Percentiles rank a stretch among this genome's conserved stretches.
Evolutionary conservation across 768 basidiomycete genomes (phyloP).

Genomic region (Xerocomellus chrysenteron): DNA sequence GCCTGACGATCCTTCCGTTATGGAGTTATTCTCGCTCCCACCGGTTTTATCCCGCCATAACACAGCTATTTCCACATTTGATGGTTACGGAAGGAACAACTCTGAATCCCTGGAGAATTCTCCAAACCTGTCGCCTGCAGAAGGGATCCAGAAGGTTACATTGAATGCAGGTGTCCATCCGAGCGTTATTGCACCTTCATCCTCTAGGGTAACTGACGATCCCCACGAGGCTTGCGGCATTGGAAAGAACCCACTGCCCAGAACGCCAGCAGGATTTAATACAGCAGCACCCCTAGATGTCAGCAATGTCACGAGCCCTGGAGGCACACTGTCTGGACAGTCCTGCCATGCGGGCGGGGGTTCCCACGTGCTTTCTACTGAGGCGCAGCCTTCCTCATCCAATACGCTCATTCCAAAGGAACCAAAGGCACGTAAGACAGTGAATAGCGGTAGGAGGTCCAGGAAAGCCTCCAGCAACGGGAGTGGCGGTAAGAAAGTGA

Average conservation of each 20-base stretch:
- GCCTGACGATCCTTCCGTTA: background rate
- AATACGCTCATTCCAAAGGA: background rate
- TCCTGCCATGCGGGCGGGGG: background rate
- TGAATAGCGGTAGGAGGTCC: slow-evolving; percentile 17
- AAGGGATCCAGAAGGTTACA: background rate
- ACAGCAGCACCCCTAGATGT: background rate
- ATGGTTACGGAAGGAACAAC: slow-evolving; percentile 8
- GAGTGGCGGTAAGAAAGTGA: slow-evolving; percentile 31
- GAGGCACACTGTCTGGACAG: background rate
- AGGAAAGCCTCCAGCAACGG: slow-evolving; percentile 1
- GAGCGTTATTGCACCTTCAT: background rate
- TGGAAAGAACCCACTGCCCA: background rate
- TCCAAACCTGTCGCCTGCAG: background rate
- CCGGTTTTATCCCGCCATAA: background rate
- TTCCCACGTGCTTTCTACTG: background rate
- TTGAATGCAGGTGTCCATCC: background rate
- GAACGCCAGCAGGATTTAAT: slow-evolving; percentile 10
- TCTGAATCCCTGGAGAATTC: background rate
- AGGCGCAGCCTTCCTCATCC: background rate
- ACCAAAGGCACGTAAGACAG: slow-evolving; percentile 20
- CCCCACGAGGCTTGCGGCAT: background rate
- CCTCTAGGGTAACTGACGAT: background rate
- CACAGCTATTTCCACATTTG: background rate
- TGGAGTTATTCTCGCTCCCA: background rate
- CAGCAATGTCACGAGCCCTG: slow-evolving; percentile 25